Conservation (phyloP, 164 flowering plant genomes). For the Cinnamomum chago region DNA sequence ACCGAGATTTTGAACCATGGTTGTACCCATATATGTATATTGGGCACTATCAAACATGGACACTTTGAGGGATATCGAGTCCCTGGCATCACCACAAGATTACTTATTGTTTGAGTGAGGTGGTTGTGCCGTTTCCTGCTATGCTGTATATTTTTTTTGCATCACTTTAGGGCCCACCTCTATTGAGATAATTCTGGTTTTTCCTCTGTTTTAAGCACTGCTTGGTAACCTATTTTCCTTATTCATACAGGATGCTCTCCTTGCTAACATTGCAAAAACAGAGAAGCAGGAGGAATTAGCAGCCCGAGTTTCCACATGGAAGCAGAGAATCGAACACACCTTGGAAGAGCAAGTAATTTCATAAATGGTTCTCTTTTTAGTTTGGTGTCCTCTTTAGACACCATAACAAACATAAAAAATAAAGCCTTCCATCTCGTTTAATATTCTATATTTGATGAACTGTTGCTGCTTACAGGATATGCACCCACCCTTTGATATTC, state of each 20-base stretch:
- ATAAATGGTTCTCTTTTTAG: not conserved
- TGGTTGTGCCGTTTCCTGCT: no score
- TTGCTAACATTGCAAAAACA: constrained; percentile 75
- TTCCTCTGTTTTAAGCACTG: not conserved
- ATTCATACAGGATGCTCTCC: constrained; percentile 69
- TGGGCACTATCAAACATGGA: not conserved
- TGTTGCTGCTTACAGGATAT: constrained; percentile 50
- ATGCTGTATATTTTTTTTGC: no score
- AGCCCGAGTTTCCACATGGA: constrained; percentile 91
- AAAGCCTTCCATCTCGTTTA: not conserved
- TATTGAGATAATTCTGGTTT: not conserved
- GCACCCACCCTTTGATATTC: constrained; percentile 88
- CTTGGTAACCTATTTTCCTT: constrained; percentile 5
- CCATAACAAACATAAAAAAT: not conserved
- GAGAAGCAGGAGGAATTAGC: constrained; percentile 90
- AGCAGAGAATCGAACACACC: constrained; percentile 80
- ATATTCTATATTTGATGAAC: not conserved
- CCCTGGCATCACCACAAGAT: no score
- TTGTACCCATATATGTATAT: not conserved
- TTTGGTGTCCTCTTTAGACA: not conserved
- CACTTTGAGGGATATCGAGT: no score
- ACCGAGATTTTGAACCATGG: no score
- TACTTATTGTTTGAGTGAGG: no score
- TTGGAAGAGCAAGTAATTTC: constrained; percentile 73
- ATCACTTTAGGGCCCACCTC: not conserved